Base-by-base conservation (phyloP, 1,284 basidiomycete species). In the Tetrapyrgos nigripes region DNA sequence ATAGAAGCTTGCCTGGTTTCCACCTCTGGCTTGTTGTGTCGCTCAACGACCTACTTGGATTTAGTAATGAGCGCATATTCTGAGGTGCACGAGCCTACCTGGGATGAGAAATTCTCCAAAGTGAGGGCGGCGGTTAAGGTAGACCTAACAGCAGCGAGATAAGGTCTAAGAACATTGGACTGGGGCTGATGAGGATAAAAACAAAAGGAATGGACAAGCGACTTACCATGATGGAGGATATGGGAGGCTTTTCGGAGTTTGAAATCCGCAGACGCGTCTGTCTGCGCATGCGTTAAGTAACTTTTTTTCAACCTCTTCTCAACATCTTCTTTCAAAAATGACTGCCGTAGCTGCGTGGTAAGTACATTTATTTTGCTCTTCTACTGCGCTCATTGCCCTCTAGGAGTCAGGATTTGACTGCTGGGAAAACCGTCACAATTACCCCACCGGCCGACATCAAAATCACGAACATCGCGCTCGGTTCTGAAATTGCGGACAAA, bases 81-180 rank as follows among this genome's bases (percentile, higher is more conserved):
- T 17, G 17, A 17, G 27, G 31, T 58, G 46, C 53, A 29, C 51
- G 14, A 53, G 67, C 71, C 65, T 72, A 93, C 93, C 85, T 99
- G 97, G 6, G 96, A 98, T 43, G 94, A 88, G 80, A 99, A 99
- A 84, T 98, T 96, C 79, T 98, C 93, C 55, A 99, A 83, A 0
- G 96, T 98, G 65, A 99, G 82, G 1, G 97, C 96, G n/a, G 97
- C 97, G 4, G 96, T 98, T 55, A 99, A 83, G 13, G 97, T 97
- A 10, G 94, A 93, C 64, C 97, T 85, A 53, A 99, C 97, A 35
- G 96, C 96, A 29, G 94, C 91, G 60, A 99, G 90, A 77, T 99
- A 99, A 3, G 97, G 96, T 68, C 97, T 86, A 52, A 99, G 84
- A 10, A 87, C 86, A 74, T 92, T 91, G 2, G 89, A 91, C 89